Conservation (phyloP, 345 rosid genomes). For the Syzygium jambos region DNA sequence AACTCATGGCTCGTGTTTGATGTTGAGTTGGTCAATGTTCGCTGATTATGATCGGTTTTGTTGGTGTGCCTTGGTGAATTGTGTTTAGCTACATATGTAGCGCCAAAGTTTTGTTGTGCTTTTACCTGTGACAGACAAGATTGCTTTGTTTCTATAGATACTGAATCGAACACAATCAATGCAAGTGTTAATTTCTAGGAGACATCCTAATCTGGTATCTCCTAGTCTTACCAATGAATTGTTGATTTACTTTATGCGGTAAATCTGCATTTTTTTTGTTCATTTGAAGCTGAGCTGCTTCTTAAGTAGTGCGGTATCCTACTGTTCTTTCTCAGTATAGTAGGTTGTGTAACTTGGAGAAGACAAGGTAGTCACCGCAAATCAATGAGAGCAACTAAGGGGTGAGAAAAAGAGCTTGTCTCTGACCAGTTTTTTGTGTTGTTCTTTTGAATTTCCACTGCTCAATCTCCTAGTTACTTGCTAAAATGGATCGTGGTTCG, state of each 20-base stretch:
- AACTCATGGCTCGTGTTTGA: conserved; percentile 66
- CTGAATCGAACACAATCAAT: neutral
- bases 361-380: neutral
- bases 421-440: neutral
- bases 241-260: neutral
- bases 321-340: neutral
- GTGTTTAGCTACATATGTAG: neutral
- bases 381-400: neutral
- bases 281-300: neutral
- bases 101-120: neutral
- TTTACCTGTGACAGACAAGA: neutral
- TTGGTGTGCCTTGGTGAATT: neutral
- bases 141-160: neutral
- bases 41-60: conserved; percentile 6
- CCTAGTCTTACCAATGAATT: neutral
- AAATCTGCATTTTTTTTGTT: neutral
- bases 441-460: neutral
- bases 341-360: neutral
- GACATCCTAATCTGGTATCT: neutral
- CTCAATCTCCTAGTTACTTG: neutral
- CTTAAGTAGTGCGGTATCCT: neutral
- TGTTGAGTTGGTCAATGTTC: conserved; percentile 54
- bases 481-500: neutral
- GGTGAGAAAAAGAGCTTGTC: neutral
- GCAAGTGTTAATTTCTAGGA: neutral